These are phyloP conservation scores for Tricholomella constricta DNA, from an alignment of 768 basidiomycete species.

Conservation along the genomic window DNA sequence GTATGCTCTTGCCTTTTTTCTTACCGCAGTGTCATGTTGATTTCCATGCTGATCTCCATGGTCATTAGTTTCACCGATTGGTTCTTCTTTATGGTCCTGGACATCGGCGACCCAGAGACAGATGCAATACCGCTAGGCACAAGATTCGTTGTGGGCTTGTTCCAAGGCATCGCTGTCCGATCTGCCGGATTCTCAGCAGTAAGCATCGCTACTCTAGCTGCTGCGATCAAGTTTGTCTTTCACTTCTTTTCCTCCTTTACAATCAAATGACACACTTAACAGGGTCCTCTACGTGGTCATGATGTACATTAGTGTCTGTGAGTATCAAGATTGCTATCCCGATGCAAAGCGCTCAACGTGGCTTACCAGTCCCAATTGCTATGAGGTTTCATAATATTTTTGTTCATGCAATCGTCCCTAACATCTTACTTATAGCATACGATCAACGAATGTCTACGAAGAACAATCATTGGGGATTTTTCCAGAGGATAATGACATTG, in stretches of 20 bases:
- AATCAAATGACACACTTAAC: slow-evolving; percentile 6
- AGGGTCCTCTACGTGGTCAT: slow-evolving; percentile 88
- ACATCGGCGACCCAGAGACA: slow-evolving; percentile 77
- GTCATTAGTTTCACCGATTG: slow-evolving; percentile 74
- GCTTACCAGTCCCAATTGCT: slow-evolving; percentile 66
- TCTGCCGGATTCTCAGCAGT: slow-evolving; percentile 89
- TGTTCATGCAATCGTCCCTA: background rate
- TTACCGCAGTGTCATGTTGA: no score
- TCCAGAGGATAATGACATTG: slow-evolving; percentile 48
- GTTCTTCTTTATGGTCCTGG: slow-evolving; percentile 86
- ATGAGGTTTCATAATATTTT: slow-evolving; percentile 55
- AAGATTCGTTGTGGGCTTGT: slow-evolving; percentile 70
- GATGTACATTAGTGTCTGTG: slow-evolving; percentile 91
- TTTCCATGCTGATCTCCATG: background rate
- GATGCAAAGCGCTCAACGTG: background rate
- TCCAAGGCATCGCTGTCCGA: slow-evolving; percentile 82
- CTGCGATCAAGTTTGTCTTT: slow-evolving; percentile 77
- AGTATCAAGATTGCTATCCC: slow-evolving; percentile 30
- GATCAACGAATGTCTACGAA: slow-evolving; percentile 93
- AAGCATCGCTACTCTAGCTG: slow-evolving; percentile 69
- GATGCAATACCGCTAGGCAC: slow-evolving; percentile 68
- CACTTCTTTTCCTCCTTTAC: background rate
- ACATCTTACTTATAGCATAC: slow-evolving; percentile 55
- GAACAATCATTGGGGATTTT: slow-evolving; percentile 89
- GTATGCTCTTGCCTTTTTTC: slow-evolving; percentile 58